Percentiles rank a stretch among this genome's conserved stretches.
phyloP scores from a whole-genome alignment of 2,329 filamentous ascomycete species.

The Ascochyta rabiei region DNA sequence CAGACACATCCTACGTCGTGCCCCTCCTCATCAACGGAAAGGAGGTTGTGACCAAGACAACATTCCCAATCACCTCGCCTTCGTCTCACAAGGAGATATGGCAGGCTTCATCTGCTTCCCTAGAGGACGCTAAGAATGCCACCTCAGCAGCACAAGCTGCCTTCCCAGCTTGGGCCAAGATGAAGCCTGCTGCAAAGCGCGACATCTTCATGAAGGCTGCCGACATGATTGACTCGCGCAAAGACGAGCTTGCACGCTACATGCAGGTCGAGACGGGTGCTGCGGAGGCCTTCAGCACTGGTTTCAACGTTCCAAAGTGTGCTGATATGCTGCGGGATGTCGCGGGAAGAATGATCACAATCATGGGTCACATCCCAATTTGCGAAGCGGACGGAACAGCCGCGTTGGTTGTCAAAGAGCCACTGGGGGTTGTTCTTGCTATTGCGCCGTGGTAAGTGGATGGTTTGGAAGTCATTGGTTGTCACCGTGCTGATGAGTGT shows the following conservation, averaged over 20 bases:
- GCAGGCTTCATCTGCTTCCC: constrained; percentile 62
- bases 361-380: constrained; percentile 58
- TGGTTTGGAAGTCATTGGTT: background rate
- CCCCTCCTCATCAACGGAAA: constrained; percentile 58
- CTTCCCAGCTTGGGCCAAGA: constrained; percentile 71
- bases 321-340: constrained; percentile 58
- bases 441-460: constrained; percentile 78
- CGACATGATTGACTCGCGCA: constrained; percentile 65
- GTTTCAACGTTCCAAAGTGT: constrained; percentile 50
- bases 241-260: constrained; percentile 65
- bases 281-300: constrained; percentile 43
- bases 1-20: constrained; percentile 41
- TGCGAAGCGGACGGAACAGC: constrained; percentile 57
- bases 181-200: constrained; percentile 65
- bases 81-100: constrained; percentile 59
- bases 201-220: constrained; percentile 74
- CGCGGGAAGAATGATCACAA: constrained; percentile 55
- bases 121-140: constrained; percentile 62
- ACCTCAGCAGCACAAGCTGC: constrained; percentile 68
- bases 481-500: background rate
- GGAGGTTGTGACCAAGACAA: constrained; percentile 54
- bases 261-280: constrained; percentile 66
- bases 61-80: constrained; percentile 65
- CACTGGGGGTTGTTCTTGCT: constrained; percentile 77
- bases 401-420: constrained; percentile 74